Evolutionary conservation across 169 alveolate species (phyloP).

Genomic region (Eimeria praecox): DNA sequence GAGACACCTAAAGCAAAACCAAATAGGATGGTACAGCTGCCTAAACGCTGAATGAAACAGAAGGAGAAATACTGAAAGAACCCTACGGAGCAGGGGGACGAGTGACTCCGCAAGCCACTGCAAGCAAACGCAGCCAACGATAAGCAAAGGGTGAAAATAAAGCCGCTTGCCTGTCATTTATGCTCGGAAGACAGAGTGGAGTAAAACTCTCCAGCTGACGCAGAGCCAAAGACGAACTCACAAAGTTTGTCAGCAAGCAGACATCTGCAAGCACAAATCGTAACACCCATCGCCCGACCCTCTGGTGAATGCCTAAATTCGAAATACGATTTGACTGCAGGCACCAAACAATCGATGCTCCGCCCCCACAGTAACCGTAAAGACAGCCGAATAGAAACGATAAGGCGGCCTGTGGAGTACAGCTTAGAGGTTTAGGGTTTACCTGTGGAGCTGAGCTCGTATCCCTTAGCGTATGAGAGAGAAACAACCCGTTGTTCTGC

Average conservation of each 20-base stretch:
- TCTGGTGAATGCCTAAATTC: neutral
- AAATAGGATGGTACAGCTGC: neutral
- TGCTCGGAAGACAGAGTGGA: constrained; percentile 93
- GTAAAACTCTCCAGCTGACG: constrained; percentile 94
- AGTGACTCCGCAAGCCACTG: neutral
- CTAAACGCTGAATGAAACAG: neutral
- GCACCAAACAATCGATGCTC: neutral
- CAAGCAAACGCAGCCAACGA: neutral
- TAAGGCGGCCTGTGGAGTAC: neutral
- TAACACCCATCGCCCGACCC: neutral
- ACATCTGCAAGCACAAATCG: constrained; percentile 86
- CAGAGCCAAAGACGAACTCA: constrained; percentile 90
- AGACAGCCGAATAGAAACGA: neutral
- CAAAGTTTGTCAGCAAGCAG: constrained; percentile 91
- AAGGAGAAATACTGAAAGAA: neutral
- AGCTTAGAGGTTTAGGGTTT: neutral
- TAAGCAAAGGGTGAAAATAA: neutral
- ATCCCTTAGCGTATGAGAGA: constrained; percentile 52
- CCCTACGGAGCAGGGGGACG: neutral
- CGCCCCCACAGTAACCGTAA: neutral
- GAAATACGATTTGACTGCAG: neutral
- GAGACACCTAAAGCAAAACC: neutral
- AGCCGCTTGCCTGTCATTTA: constrained; percentile 84
- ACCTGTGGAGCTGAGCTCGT: constrained; percentile 64
- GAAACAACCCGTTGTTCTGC: constrained; percentile 70